A percentile compares a stretch with the other conserved stretches of the same genome.
These are phyloP conservation scores for Kuraishia capsulata DNA, from an alignment of 805 yeast genomes.

Conservation along the genomic window DNA sequence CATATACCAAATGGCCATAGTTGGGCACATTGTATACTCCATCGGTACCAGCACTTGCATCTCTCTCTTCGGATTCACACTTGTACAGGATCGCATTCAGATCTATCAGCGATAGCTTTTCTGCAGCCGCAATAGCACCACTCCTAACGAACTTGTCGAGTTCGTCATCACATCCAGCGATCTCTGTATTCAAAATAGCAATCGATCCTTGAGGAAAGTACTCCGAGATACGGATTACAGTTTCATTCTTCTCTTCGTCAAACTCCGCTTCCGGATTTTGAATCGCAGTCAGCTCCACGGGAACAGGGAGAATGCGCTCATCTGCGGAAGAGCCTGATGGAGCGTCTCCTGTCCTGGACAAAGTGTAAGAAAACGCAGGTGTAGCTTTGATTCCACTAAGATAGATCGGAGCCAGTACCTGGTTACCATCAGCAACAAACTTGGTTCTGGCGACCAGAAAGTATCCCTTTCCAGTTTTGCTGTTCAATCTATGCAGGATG, in stretches of 20 bases:
- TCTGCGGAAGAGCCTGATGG: slow-evolving; percentile 25
- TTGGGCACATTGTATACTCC: slow-evolving; percentile 74
- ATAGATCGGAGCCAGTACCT: slow-evolving; percentile 45
- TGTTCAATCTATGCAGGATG: slow-evolving; percentile 80
- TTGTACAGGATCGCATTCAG: slow-evolving; percentile 68
- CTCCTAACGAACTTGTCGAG: slow-evolving; percentile 59
- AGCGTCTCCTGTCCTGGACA: slow-evolving; percentile 47
- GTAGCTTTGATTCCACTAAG: slow-evolving; percentile 53
- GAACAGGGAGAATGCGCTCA: slow-evolving; percentile 47
- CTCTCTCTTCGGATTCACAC: slow-evolving; percentile 84
- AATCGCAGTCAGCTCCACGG: slow-evolving; percentile 50
- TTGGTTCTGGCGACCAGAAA: slow-evolving; percentile 83
- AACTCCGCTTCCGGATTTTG: slow-evolving; percentile 37
- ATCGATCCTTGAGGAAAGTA: slow-evolving; percentile 86
- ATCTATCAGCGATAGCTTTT: slow-evolving; percentile 51
- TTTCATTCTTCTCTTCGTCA: slow-evolving; percentile 29
- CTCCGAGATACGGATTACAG: slow-evolving; percentile 50
- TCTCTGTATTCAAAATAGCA: slow-evolving; percentile 67
- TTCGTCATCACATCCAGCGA: slow-evolving; percentile 53
- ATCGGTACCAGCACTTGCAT: slow-evolving; percentile 57
- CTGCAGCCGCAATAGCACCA: slow-evolving; percentile 72
- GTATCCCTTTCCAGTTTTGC: slow-evolving; percentile 81
- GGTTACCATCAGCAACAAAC: slow-evolving; percentile 42
- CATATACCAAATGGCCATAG: slow-evolving; percentile 67
- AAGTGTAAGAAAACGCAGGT: slow-evolving; percentile 48